A percentile compares a stretch with the other conserved stretches of the same genome.
phyloP scores from a whole-genome alignment of 2,329 filamentous ascomycete genomes.

The Catunica adiposa region DNA sequence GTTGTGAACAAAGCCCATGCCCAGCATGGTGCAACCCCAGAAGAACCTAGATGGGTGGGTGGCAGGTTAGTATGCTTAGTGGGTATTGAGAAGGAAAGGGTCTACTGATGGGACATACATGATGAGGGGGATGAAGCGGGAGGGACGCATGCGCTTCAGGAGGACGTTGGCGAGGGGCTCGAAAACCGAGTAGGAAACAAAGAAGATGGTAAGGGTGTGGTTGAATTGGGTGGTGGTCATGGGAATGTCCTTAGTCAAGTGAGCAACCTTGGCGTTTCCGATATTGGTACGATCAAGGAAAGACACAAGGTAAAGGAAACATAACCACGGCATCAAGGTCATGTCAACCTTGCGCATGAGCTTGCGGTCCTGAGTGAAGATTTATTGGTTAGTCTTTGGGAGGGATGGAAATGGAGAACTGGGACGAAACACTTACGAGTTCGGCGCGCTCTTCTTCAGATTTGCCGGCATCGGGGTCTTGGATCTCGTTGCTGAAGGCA shows the following conservation, averaged over 20 bases:
- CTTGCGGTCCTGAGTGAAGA: slow-evolving; percentile 36
- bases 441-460: slow-evolving; percentile 44
- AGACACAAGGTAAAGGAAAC: slow-evolving; percentile 55
- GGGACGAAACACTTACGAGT: slow-evolving; percentile 31
- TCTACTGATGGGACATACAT: slow-evolving; percentile 38
- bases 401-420: neutral
- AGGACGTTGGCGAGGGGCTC: slow-evolving; percentile 66
- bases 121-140: slow-evolving; percentile 64
- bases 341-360: slow-evolving; percentile 46
- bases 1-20: slow-evolving; percentile 49
- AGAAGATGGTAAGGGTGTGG: slow-evolving; percentile 64
- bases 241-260: slow-evolving; percentile 37
- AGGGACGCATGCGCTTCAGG: slow-evolving; percentile 59
- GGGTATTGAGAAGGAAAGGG: neutral
- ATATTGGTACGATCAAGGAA: slow-evolving; percentile 68
- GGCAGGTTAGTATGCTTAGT: slow-evolving; percentile 16
- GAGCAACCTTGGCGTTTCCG: slow-evolving; percentile 48
- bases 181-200: slow-evolving; percentile 67
- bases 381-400: neutral
- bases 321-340: slow-evolving; percentile 48
- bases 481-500: slow-evolving; percentile 4
- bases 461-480: slow-evolving; percentile 41
- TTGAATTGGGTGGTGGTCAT: slow-evolving; percentile 56
- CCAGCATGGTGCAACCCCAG: slow-evolving; percentile 54
- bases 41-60: slow-evolving; percentile 27